phyloP scores from a whole-genome alignment of 1,284 basidiomycete species.

The Lentinula novae-zelandiae region DNA sequence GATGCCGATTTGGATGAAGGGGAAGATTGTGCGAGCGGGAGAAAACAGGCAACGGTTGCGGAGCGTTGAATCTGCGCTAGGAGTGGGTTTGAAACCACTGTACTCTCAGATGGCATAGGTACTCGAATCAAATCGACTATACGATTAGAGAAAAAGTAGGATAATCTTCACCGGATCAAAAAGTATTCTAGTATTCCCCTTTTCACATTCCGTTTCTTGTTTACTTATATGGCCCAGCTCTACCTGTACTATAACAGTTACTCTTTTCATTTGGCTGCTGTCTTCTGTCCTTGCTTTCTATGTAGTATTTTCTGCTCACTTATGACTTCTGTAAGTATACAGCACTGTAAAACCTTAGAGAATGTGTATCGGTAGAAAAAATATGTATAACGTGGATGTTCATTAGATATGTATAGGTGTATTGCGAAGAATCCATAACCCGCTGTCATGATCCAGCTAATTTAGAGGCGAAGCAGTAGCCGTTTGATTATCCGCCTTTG shows the following conservation, averaged over 20 bases:
- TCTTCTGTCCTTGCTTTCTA: no score
- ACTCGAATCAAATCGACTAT: neutral
- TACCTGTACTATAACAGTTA: neutral
- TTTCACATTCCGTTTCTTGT: neutral
- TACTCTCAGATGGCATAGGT: neutral
- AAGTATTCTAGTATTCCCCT: neutral
- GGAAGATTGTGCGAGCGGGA: neutral
- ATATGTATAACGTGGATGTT: no score
- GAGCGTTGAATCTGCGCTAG: neutral
- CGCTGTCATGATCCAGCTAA: no score
- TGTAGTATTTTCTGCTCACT: no score
- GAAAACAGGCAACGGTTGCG: neutral
- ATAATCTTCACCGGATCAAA: neutral
- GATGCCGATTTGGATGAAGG: neutral
- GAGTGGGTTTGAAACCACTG: neutral
- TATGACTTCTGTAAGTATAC: no score
- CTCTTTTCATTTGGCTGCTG: no score
- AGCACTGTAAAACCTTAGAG: neutral
- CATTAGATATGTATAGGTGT: no score
- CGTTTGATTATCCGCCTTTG: conserved; percentile 1
- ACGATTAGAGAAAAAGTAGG: neutral
- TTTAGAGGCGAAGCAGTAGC: neutral
- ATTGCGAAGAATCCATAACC: no score
- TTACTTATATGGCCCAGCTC: neutral
- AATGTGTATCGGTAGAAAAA: neutral